Evolutionary conservation across 257 asterid genomes (phyloP), one percentile per base, ranked within the genome.

Genomic region (Solanum arcanum): DNA sequence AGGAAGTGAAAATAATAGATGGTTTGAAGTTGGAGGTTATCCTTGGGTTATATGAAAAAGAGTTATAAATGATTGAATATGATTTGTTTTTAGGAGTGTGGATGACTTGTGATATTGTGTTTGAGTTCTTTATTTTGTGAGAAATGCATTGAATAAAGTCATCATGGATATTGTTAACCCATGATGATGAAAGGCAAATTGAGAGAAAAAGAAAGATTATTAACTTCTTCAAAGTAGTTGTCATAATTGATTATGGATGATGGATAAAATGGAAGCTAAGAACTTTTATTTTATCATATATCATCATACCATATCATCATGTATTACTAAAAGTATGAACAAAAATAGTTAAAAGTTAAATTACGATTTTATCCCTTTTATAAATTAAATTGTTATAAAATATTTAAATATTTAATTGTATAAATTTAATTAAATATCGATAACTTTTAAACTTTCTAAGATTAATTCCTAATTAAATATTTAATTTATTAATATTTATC

Each of bases 31-130:
- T 9, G 12, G 81, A 64, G 21, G 25, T 85, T 72, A 85, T 64
- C 66, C 87, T 68, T 2, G 1, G 80, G 11, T 85, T 85, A 12
- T n/a, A 2, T n/a, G 33, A 27, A 31, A 35, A 41, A 11, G 59
- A 66, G 39, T 66, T 70, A 1, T 8, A 49, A 23, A 66, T 66
- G 42, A 33, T 27, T 0, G 25, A 41, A 73, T n/a, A 84, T 12
- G 83, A 86, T 16, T 29, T 14, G 27, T 86, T 72, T 10, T 20
- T 25, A 9, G 87, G 72, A 16, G 87, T 72, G 56, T 47, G 35
- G 25, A 85, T 47, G 3, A 39, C 20, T 74, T 39, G 52, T 74
- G 56, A 74, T 42, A 21, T 21, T 74, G 83, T 11, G 7, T 8
- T 72, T 15, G 39, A 25, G 87, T 12, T 42, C 25, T 3, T 18